Percentiles rank a stretch among this genome's conserved stretches.
phyloP scores from a whole-genome alignment of 208 protist species.

The Trypanosoma boissoni region DNA sequence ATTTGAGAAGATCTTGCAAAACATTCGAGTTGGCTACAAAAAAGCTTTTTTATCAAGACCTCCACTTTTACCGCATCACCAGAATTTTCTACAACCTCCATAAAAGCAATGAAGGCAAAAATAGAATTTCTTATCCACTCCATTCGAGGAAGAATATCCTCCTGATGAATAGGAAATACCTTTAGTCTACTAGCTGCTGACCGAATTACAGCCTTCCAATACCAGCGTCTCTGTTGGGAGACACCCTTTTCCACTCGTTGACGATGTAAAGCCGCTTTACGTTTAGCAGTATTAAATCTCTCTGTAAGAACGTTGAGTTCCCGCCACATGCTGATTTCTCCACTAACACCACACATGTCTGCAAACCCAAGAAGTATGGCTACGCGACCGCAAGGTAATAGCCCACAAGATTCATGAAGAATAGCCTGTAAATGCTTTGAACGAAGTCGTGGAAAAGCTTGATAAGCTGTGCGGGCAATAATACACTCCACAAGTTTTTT shows the following conservation, averaged over 20 bases:
- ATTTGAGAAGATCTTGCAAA: conserved; percentile 30
- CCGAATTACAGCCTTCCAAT: conserved; percentile 77
- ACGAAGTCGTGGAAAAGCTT: conserved; percentile 68
- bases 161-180: conserved; percentile 62
- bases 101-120: conserved; percentile 78
- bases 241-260: conserved; percentile 82
- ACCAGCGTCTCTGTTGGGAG: conserved; percentile 81
- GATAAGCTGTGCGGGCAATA: conserved; percentile 42
- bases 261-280: conserved; percentile 52
- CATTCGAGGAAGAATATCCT: conserved; percentile 77
- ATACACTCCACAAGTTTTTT: conserved; percentile 59
- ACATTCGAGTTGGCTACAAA: conserved; percentile 49
- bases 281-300: conserved; percentile 54
- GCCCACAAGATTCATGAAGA: conserved; percentile 72
- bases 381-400: conserved; percentile 65
- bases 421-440: conserved; percentile 79
- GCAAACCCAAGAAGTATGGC: conserved; percentile 75
- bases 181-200: conserved; percentile 57
- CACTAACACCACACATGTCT: conserved; percentile 51
- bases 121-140: conserved; percentile 78
- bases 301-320: conserved; percentile 80
- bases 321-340: conserved; percentile 83
- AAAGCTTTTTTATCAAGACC: conserved; percentile 60
- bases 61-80: conserved; percentile 50
- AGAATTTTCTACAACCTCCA: conserved; percentile 62